A percentile compares a stretch with the other conserved stretches of the same genome.
Evolutionary conservation across 345 rosid species (phyloP).

Genomic region (Bruguiera parviflora): DNA sequence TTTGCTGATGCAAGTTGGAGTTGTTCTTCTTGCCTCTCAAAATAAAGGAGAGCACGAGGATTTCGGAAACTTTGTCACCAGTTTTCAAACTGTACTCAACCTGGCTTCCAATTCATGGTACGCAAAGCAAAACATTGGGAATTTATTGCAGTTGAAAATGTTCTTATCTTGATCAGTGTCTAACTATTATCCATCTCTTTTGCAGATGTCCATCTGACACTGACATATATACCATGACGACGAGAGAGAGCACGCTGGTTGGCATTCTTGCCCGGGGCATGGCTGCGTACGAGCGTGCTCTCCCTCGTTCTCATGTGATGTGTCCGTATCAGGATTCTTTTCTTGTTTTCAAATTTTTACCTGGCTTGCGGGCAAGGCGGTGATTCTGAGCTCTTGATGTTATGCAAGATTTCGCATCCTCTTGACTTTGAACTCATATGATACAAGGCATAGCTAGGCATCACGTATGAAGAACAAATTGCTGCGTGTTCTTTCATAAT

Average conservation of each 20-base stretch:
- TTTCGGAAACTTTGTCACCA: no score
- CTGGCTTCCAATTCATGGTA: not conserved
- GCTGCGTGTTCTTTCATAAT: not conserved
- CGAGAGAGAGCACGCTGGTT: slow-evolving; percentile 61
- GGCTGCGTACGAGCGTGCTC: slow-evolving; percentile 43
- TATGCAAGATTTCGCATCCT: not conserved
- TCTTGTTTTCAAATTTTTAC: not conserved
- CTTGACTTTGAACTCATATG: not conserved
- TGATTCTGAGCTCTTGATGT: slow-evolving; percentile 8
- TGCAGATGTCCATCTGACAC: slow-evolving; percentile 10
- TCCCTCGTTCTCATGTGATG: slow-evolving; percentile 32
- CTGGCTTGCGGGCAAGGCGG: not conserved
- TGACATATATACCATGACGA: slow-evolving; percentile 31
- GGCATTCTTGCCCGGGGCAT: slow-evolving; percentile 25
- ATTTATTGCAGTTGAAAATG: not conserved
- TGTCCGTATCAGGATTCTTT: slow-evolving; percentile 4
- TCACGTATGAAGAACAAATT: not conserved
- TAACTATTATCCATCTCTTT: not conserved
- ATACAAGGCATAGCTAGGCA: not conserved
- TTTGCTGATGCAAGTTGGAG: no score
- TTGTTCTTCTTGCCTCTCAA: no score
- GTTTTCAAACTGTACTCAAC: no score
- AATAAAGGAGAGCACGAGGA: no score
- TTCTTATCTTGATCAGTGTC: not conserved
- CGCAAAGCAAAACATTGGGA: not conserved